Evolutionary conservation across 371 early-diverging fungal genomes (phyloP).

Genomic region (Entomophthora muscae): DNA sequence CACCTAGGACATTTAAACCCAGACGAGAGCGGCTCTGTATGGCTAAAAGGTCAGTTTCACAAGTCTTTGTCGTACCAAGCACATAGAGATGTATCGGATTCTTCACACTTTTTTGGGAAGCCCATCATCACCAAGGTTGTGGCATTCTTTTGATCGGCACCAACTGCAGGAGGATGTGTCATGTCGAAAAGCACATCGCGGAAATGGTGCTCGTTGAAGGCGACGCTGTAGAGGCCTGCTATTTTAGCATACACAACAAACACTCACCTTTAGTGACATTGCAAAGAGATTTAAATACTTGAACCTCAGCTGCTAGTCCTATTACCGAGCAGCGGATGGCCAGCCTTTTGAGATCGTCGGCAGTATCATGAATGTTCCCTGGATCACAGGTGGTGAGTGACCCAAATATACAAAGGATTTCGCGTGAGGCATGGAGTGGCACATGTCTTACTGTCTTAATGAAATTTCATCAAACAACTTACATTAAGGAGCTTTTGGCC

Average conservation of each 20-base stretch:
- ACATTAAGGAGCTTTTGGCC: slow-evolving; percentile 42
- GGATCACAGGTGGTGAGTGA: slow-evolving; percentile 88
- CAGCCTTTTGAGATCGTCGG: slow-evolving; percentile 39
- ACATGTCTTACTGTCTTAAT: slow-evolving; percentile 34
- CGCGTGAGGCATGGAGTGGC: slow-evolving; percentile 83
- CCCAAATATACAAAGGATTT: slow-evolving; percentile 66
- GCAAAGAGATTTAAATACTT: slow-evolving; percentile 54
- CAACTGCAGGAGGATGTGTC: slow-evolving; percentile 66
- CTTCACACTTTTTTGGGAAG: slow-evolving; percentile 50
- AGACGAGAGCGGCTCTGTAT: slow-evolving; percentile 47
- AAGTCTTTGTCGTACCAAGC: slow-evolving; percentile 37
- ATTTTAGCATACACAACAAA: background rate
- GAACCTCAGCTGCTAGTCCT: slow-evolving; percentile 78
- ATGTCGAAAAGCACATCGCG: slow-evolving; percentile 57
- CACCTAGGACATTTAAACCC: slow-evolving; percentile 86
- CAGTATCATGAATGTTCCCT: slow-evolving; percentile 67
- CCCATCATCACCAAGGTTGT: slow-evolving; percentile 78
- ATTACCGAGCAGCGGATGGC: slow-evolving; percentile 69
- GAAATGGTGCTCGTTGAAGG: slow-evolving; percentile 64
- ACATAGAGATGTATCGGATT: slow-evolving; percentile 50
- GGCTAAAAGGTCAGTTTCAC: slow-evolving; percentile 23
- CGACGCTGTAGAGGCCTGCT: slow-evolving; percentile 62
- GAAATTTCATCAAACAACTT: slow-evolving; percentile 9
- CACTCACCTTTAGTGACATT: slow-evolving; percentile 50
- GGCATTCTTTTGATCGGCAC: slow-evolving; percentile 27